phyloP scores from a whole-genome alignment of 2,329 filamentous ascomycete species.

The Microcyclosporella mali region DNA sequence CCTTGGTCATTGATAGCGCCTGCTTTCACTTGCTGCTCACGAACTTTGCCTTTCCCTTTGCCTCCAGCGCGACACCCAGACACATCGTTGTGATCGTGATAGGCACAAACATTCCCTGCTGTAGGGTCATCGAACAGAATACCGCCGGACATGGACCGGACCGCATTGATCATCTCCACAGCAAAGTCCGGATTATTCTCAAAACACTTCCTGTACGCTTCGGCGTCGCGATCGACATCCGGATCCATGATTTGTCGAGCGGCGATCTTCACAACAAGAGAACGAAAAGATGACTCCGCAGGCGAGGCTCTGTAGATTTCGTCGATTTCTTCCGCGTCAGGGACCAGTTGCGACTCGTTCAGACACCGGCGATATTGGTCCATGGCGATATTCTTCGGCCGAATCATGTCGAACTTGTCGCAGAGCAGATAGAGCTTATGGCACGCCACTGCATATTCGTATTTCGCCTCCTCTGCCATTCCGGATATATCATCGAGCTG shows the following conservation, averaged over 20 bases:
- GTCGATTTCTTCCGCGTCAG: conserved; percentile 50
- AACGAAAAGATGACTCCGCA: conserved; percentile 42
- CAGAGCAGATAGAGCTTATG: conserved; percentile 50
- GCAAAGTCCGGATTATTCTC: conserved; percentile 47
- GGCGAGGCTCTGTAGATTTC: conserved; percentile 47
- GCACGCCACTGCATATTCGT: conserved; percentile 49
- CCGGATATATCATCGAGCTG: conserved; percentile 45
- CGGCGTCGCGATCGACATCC: conserved; percentile 43
- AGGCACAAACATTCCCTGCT: conserved; percentile 40
- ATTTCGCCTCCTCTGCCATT: conserved; percentile 44
- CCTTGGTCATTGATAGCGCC: conserved; percentile 11
- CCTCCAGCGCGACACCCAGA: conserved; percentile 14
- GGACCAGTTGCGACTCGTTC: conserved; percentile 46
- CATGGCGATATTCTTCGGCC: conserved; percentile 50
- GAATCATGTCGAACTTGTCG: conserved; percentile 45
- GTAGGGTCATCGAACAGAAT: conserved; percentile 50
- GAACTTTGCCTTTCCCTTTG: conserved; percentile 13
- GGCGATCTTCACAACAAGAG: conserved; percentile 49
- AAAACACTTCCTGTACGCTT: conserved; percentile 47
- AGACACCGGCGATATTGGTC: conserved; percentile 49
- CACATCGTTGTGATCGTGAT: conserved; percentile 45
- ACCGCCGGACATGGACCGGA: conserved; percentile 45
- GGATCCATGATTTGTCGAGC: conserved; percentile 54
- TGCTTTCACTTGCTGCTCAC: conserved; percentile 5
- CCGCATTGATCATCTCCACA: conserved; percentile 49